These are phyloP conservation scores for Penicillium bialowiezense DNA, from an alignment of 495 filamentous ascomycete genomes.

Conservation along the genomic window DNA sequence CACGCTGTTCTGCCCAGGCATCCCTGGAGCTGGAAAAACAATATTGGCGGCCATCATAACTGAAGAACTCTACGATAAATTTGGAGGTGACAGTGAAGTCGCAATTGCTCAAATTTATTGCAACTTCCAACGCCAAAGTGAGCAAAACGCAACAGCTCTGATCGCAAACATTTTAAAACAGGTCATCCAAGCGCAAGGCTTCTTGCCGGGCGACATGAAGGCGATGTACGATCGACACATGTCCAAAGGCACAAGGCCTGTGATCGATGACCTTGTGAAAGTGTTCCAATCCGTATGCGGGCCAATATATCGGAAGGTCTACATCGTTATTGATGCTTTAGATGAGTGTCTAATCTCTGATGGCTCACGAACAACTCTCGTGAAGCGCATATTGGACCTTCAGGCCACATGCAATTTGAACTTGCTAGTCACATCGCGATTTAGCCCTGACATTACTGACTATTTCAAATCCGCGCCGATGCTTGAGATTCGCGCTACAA, in stretches of 20 bases:
- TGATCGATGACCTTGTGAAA: neutral
- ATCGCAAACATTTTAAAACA: conserved; percentile 26
- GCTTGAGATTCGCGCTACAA: neutral
- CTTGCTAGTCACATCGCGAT: neutral
- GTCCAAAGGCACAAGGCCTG: neutral
- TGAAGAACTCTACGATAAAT: conserved; percentile 18
- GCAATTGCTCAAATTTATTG: conserved; percentile 40
- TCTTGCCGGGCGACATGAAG: neutral
- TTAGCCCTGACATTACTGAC: neutral
- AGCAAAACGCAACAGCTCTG: conserved; percentile 14
- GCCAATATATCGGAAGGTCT: neutral
- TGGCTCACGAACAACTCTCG: neutral
- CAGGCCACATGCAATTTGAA: neutral
- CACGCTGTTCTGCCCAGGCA: conserved; percentile 45
- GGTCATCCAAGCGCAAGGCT: neutral
- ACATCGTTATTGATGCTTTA: neutral
- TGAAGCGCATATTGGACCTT: neutral
- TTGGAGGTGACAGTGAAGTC: conserved; percentile 12
- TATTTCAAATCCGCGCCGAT: neutral
- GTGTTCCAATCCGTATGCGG: neutral
- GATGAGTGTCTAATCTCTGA: neutral
- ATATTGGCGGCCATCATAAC: conserved; percentile 36
- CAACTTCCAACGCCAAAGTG: conserved; percentile 15
- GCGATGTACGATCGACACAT: neutral
- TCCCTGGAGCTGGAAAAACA: conserved; percentile 42